Percentiles rank a stretch among this genome's conserved stretches.
Conservation (phyloP, 2,329 filamentous ascomycete species). For the Apiospora malaysiana region DNA sequence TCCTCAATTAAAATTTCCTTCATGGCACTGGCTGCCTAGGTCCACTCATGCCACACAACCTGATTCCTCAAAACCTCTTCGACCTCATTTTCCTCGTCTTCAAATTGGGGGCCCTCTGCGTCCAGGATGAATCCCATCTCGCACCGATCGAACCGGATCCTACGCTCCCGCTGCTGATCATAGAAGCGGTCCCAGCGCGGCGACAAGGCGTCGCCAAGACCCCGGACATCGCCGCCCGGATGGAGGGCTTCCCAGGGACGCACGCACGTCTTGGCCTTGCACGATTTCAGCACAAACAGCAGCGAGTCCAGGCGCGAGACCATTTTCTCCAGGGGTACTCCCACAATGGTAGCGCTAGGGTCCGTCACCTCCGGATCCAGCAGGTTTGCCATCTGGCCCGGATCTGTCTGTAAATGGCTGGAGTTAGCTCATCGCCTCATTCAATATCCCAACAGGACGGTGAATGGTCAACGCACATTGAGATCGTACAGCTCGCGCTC, state of each 20-base stretch:
- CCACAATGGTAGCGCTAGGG: not conserved
- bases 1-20: not conserved
- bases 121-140: conserved; percentile 60
- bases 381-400: conserved; percentile 57
- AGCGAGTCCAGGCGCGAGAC: conserved; percentile 61
- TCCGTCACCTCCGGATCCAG: conserved; percentile 33
- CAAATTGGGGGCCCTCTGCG: conserved; percentile 53
- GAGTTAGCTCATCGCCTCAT: not conserved
- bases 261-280: conserved; percentile 58
- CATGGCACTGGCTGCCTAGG: too few relatives aligned
- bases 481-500: conserved; percentile 72
- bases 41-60: conserved; percentile 7
- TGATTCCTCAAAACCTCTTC: not conserved
- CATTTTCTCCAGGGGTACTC: conserved; percentile 39
- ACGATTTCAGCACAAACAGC: conserved; percentile 66
- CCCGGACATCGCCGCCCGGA: conserved; percentile 56
- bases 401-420: conserved; percentile 49
- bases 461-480: conserved; percentile 28
- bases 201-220: conserved; percentile 56
- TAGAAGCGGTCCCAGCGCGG: conserved; percentile 60
- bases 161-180: conserved; percentile 47
- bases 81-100: not conserved
- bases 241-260: conserved; percentile 64
- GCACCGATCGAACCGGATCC: conserved; percentile 59
- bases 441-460: too few relatives aligned